phyloP scores from a whole-genome alignment of 768 basidiomycete genomes.

The Tulasnella sp. region DNA sequence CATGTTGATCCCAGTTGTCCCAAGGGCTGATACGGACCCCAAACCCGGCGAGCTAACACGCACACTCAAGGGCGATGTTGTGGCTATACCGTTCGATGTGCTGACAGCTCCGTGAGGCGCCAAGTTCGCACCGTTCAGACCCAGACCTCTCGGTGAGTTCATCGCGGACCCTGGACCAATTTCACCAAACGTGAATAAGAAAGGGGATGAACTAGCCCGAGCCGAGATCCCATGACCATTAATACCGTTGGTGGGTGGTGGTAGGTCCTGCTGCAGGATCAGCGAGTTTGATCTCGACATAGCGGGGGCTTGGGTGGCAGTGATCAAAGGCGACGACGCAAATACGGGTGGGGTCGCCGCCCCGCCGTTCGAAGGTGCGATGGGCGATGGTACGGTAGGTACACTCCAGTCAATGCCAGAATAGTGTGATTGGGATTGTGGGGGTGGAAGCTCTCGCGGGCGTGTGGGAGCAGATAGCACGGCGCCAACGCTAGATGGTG shows the following conservation, averaged over 20 bases:
- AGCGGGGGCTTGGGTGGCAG: not conserved
- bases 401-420: conserved; percentile 10
- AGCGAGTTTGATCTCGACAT: conserved; percentile 6
- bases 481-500: not conserved
- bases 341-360: conserved; percentile 2
- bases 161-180: conserved; percentile 1
- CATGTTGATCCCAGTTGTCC: conserved; percentile 8
- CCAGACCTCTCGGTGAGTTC: conserved; percentile 6
- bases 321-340: conserved; percentile 4
- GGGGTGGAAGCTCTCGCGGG: conserved; percentile 10
- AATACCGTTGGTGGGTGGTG: not conserved
- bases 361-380: conserved; percentile 1
- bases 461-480: conserved; percentile 5
- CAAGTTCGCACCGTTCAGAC: conserved; percentile 14
- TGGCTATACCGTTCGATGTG: not conserved
- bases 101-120: not conserved
- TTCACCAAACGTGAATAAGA: conserved; percentile 14
- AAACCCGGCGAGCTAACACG: not conserved
- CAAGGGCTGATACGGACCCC: not conserved
- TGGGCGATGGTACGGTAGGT: not conserved
- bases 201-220: not conserved
- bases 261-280: not conserved
- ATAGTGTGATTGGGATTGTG: conserved; percentile 5
- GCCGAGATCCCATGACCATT: not conserved
- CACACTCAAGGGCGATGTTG: not conserved